Percentiles rank a stretch among this genome's conserved stretches.
phyloP scores from a whole-genome alignment of 768 basidiomycete genomes.

The Naematelia encephala region DNA sequence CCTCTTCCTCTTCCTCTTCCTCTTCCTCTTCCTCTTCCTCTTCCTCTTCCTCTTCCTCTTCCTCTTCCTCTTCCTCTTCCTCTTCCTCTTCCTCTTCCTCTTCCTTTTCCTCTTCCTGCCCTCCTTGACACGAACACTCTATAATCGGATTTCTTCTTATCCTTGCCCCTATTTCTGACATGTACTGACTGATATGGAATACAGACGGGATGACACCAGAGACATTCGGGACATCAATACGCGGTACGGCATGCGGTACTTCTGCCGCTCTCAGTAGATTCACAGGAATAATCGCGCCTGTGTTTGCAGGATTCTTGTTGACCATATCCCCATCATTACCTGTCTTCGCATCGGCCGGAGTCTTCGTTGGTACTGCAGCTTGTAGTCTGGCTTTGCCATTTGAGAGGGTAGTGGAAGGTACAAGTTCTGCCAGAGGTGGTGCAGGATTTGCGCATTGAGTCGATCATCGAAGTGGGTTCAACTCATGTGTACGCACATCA shows the following conservation, averaged over 20 bases:
- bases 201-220: slow-evolving; percentile 51
- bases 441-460: not conserved
- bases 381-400: slow-evolving; percentile 46
- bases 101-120: not conserved
- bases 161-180: not conserved
- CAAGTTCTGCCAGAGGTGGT: slow-evolving; percentile 13
- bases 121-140: not conserved
- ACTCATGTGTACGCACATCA: too few relatives aligned
- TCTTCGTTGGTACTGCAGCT: slow-evolving; percentile 40
- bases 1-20: not conserved
- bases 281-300: slow-evolving; percentile 46
- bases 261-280: slow-evolving; percentile 47
- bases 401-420: slow-evolving; percentile 35
- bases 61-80: not conserved
- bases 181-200: slow-evolving; percentile 1
- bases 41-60: not conserved
- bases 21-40: not conserved
- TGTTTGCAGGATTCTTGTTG: slow-evolving; percentile 43
- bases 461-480: too few relatives aligned
- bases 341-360: slow-evolving; percentile 37
- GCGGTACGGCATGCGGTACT: slow-evolving; percentile 50
- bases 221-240: slow-evolving; percentile 44
- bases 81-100: not conserved
- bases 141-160: not conserved
- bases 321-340: slow-evolving; percentile 40